phyloP scores from a whole-genome alignment of 2,329 filamentous ascomycete species.

The Trichoderma atroviride region DNA sequence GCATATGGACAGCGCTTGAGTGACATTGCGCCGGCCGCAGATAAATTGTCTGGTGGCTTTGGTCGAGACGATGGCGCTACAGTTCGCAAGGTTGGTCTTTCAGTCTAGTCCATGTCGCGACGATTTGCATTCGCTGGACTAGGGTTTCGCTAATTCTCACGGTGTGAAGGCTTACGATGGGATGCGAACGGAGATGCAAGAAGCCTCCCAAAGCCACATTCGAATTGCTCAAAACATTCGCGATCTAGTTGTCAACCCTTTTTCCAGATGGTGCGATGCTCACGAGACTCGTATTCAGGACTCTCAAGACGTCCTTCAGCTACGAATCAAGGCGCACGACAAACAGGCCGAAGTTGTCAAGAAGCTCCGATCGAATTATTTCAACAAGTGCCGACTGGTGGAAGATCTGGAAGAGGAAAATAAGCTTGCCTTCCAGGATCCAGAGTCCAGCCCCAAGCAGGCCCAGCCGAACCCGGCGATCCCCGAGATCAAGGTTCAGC shows the following conservation, averaged over 20 bases:
- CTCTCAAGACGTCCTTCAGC: constrained; percentile 91
- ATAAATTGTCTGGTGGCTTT: constrained; percentile 84
- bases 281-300: constrained; percentile 89
- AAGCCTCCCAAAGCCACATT: constrained; percentile 84
- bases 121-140: neutral
- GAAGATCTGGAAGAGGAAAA: constrained; percentile 98
- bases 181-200: constrained; percentile 87
- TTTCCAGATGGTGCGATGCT: constrained; percentile 93
- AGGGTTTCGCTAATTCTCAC: constrained; percentile 29
- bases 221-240: constrained; percentile 97
- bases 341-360: constrained; percentile 87
- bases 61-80: constrained; percentile 91
- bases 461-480: constrained; percentile 62
- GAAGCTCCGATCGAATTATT: constrained; percentile 94
- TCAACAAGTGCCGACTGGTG: constrained; percentile 96
- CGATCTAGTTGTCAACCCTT: constrained; percentile 91
- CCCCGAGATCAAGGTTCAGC: constrained; percentile 85
- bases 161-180: constrained; percentile 81
- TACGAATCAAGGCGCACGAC: constrained; percentile 88
- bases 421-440: constrained; percentile 94
- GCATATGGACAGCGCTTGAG: constrained; percentile 77
- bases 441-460: constrained; percentile 68
- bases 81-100: constrained; percentile 74
- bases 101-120: neutral
- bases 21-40: constrained; percentile 79